These are phyloP conservation scores for Aspergillus pseudotamarii DNA, from an alignment of 2,329 filamentous ascomycete genomes.

Conservation along the genomic window DNA sequence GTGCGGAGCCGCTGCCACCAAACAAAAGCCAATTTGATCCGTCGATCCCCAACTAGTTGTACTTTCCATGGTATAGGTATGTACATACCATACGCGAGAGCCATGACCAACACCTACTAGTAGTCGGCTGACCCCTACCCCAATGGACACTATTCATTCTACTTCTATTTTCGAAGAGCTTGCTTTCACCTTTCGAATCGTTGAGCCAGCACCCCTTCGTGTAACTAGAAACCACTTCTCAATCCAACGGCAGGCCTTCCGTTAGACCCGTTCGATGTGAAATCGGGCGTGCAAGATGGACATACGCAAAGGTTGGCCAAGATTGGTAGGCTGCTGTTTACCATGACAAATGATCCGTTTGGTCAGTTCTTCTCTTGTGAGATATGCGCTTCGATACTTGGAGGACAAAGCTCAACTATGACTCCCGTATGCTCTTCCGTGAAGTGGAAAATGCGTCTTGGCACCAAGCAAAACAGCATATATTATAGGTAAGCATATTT, in stretches of 20 bases:
- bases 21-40: not conserved
- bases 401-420: not conserved
- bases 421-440: not conserved
- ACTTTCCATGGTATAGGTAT: too few species aligned
- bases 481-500: not conserved
- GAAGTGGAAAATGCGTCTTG: not conserved
- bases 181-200: constrained; percentile 26
- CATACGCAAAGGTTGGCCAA: constrained; percentile 13
- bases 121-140: constrained; percentile 3
- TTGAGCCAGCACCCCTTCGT: constrained; percentile 31
- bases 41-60: not conserved
- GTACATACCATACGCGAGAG: not conserved
- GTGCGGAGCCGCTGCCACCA: constrained; percentile 10
- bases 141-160: not conserved
- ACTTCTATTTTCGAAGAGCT: constrained; percentile 17
- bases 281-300: constrained; percentile 16
- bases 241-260: constrained; percentile 35
- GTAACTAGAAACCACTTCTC: constrained; percentile 26
- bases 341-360: constrained; percentile 11
- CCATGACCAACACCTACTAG: not conserved
- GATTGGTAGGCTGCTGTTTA: constrained; percentile 25
- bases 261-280: constrained; percentile 30
- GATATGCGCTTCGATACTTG: not conserved
- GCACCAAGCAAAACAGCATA: not conserved
- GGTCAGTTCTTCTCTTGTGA: not conserved